Evolutionary conservation across 345 rosid species (phyloP), one percentile per base, ranked within the genome.

Genomic region (Rhodomyrtus tomentosa): DNA sequence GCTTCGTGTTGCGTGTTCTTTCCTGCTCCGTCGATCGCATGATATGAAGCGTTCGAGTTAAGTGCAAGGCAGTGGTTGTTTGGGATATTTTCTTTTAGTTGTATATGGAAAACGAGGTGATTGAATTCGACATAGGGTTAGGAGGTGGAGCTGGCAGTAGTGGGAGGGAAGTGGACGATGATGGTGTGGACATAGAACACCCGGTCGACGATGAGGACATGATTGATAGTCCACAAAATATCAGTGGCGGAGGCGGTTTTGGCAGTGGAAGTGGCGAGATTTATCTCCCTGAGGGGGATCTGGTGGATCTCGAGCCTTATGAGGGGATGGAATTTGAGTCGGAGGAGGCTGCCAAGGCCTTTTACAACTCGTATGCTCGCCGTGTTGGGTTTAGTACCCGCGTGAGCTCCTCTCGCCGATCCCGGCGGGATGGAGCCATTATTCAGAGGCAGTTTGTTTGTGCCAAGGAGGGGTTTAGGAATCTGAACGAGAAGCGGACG

Each of bases 271-370:
- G 88, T 62, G 84, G 87, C 50, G 90, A 87, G 38, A 76, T 88
- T 52, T 90, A 62, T 80, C 88, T 88, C 55, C 89, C 89, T 14
- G 91, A 90, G 49, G 91, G 89, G 38, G 91, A 91, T 84, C 84
- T 89, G 22, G 59, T 82, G 81, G 91, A 91, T 82, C 91, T 91
- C 11, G 93, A 91, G 85, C 93, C 93, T 42, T 91, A 72, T 40
- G 92, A 91, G 89, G 92, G 93, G 68, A 89, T 91, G 93, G 92
- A 90, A 74, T 90, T 91, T 15, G 93, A 91, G 87, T 91, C 93
- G 4, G 93, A 91, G 82, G 93, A 90, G 87, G 92, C 92, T 48
- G 92, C 93, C 84, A 91, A 91, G 85, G 91, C 92, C 84, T 91
- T 91, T 80, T 91, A 91, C 87, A 90, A 91, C 76, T 89, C 90